These are phyloP conservation scores for Argentina anserina DNA, from an alignment of 306 rosid species.

Conservation along the genomic window DNA sequence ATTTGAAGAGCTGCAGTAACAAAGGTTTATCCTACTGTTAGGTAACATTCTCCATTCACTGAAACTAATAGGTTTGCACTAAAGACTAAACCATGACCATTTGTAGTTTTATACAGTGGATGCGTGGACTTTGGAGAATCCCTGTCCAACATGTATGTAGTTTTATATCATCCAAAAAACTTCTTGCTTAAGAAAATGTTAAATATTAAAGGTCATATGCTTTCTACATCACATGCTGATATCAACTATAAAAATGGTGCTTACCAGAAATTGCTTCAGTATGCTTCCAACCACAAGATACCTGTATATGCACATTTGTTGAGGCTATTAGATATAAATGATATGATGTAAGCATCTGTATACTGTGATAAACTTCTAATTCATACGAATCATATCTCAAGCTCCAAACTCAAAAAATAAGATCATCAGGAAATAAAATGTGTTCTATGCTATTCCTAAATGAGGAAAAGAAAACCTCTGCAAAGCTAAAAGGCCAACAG, in stretches of 20 bases:
- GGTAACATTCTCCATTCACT: background rate
- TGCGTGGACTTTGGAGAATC: background rate
- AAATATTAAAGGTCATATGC: background rate
- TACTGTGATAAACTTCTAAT: background rate
- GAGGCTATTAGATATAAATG: slow-evolving; percentile 7
- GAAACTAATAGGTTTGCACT: background rate
- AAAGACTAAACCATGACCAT: background rate
- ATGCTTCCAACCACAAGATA: slow-evolving; percentile 99
- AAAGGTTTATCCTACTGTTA: background rate
- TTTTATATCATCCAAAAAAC: background rate
- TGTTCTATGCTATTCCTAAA: background rate
- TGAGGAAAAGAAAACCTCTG: background rate
- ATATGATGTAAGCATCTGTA: slow-evolving; percentile 2
- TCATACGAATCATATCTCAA: background rate
- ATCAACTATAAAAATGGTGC: background rate
- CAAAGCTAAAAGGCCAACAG: background rate
- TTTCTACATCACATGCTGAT: background rate
- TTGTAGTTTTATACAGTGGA: background rate
- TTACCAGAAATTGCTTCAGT: slow-evolving; percentile 86
- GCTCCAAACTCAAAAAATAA: slow-evolving; percentile 8
- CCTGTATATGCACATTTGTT: slow-evolving; percentile 35
- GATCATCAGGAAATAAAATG: background rate
- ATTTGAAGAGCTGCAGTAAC: background rate
- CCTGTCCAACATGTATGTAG: background rate
- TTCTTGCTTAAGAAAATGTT: background rate